Percentiles rank a stretch among this genome's conserved stretches.
Evolutionary conservation across 1,284 basidiomycete genomes (phyloP).

Genomic region (Vanrija sp.): DNA sequence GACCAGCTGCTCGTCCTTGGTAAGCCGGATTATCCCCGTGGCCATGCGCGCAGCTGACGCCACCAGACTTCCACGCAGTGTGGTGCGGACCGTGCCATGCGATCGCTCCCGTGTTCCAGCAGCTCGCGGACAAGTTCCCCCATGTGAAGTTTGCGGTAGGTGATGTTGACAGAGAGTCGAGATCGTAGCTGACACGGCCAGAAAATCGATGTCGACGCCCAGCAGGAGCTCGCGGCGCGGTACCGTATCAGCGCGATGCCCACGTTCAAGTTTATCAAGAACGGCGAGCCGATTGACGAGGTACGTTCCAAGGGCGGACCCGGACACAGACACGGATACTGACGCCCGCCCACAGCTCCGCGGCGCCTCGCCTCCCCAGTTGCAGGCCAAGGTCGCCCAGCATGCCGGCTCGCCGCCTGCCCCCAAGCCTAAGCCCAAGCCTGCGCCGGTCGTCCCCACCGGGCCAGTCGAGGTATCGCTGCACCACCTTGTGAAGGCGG

Average conservation of each 20-base stretch:
- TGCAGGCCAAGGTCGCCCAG: constrained; percentile 35
- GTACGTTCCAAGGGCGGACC: constrained; percentile 12
- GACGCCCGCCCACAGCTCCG: constrained; percentile 26
- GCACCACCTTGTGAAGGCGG: constrained; percentile 37
- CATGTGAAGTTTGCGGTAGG: constrained; percentile 40
- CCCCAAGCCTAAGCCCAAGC: constrained; percentile 10
- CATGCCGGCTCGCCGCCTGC: constrained; percentile 42
- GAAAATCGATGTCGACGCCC: constrained; percentile 52
- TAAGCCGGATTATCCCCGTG: constrained; percentile 15
- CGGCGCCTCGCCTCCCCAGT: constrained; percentile 45
- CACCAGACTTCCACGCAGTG: constrained; percentile 41
- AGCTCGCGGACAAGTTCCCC: constrained; percentile 35
- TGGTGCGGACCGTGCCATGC: constrained; percentile 48
- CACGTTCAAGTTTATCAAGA: constrained; percentile 53
- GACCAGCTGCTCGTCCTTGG: constrained; percentile 34
- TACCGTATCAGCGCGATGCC: constrained; percentile 52
- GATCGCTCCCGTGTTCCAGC: constrained; percentile 44
- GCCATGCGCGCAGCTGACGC: background rate
- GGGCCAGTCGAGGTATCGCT: constrained; percentile 32
- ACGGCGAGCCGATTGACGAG: constrained; percentile 44
- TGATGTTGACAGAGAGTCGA: constrained; percentile 4
- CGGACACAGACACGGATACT: background rate
- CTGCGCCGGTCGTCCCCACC: constrained; percentile 5
- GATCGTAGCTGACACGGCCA: constrained; percentile 2
- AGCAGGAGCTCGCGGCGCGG: constrained; percentile 44